Evolutionary conservation across 441 rosid genomes (phyloP), one percentile per base, ranked within the genome.

Genomic region (Mallotus japonicus): DNA sequence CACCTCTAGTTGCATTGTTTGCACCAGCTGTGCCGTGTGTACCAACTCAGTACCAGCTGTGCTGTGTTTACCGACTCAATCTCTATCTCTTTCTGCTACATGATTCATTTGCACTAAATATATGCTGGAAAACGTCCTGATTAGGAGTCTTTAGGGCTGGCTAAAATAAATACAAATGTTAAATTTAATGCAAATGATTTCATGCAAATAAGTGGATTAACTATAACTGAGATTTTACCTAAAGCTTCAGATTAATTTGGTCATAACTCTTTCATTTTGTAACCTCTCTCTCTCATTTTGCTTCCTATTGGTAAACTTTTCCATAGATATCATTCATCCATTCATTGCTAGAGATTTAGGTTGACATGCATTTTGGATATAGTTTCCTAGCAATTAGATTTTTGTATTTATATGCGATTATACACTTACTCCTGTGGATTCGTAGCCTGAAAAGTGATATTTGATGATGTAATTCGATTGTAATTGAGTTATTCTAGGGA

Each of bases 401-500:
- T 22, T 37, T 65, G 9, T 57, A 37, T 37, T 37, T 37, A 49
- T 2, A 54, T 16, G 69, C 40, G 15, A 51, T 50, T 20, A 53
- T 7, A 20, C 20, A 66, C 60, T n/a, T 62, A 58, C 44, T 4
- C 49, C 57, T 13, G 6, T 56, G 34, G 22, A 34, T 12, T 54
- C 32, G 3, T 10, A 16, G 8, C 60, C 11, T 34, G 61, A 68
- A 54, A 54, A n/a, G 4, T 68, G 40, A 53, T 37, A 65, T 46
- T 42, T 42, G 13, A 8, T 67, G 15, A 32, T 40, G 46, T 13
- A 55, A 40, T 42, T 61, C 1, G 61, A 50, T n/a, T 63, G 28
- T 54, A 65, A 22, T 66, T 12, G 10, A 62, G 44, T 17, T 64
- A 60, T 63, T 28, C 44, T 17, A 32, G 55, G 73, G 60, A 56